phyloP scores from a whole-genome alignment of 176 grass and related monocot genomes.

The Hordeum marinum region DNA sequence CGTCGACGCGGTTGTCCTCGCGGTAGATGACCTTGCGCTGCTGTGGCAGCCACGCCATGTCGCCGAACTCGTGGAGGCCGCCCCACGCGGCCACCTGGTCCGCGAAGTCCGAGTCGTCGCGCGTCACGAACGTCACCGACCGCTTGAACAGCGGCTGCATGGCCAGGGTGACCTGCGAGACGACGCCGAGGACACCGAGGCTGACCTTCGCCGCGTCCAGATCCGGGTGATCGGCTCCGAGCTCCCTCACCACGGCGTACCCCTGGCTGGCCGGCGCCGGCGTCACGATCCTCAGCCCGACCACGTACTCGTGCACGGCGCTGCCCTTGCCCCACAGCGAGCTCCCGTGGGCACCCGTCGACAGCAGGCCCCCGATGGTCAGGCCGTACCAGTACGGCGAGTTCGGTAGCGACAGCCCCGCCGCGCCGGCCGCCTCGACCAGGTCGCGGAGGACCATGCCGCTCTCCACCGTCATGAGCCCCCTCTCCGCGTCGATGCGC shows the following conservation, averaged over 20 bases:
- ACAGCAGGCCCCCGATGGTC: slow-evolving; percentile 46
- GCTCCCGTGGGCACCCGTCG: slow-evolving; percentile 30
- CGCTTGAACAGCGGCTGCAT: neutral
- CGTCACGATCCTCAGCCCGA: neutral
- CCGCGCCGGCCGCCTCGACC: slow-evolving; percentile 27
- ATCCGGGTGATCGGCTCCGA: slow-evolving; percentile 29
- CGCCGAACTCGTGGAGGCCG: neutral
- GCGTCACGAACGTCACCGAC: neutral
- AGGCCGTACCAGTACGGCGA: slow-evolving; percentile 52
- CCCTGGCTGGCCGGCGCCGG: neutral
- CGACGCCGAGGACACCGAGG: neutral
- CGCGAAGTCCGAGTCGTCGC: slow-evolving; percentile 3
- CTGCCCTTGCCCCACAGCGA: neutral
- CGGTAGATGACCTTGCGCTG: slow-evolving; percentile 14
- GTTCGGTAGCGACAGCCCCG: slow-evolving; percentile 39
- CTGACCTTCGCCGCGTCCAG: slow-evolving; percentile 54
- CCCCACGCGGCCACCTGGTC: neutral
- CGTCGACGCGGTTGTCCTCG: slow-evolving; percentile 6
- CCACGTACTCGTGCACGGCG: neutral
- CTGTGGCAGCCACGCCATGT: slow-evolving; percentile 14
- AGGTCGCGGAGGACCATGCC: slow-evolving; percentile 24
- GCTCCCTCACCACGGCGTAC: neutral
- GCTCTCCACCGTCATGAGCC: slow-evolving; percentile 9
- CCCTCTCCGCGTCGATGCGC: neutral
- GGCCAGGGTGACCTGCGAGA: neutral